Percentiles rank a stretch among this genome's conserved stretches.
Conservation (phyloP, 495 filamentous ascomycete genomes). For the Podospora appendiculata region DNA sequence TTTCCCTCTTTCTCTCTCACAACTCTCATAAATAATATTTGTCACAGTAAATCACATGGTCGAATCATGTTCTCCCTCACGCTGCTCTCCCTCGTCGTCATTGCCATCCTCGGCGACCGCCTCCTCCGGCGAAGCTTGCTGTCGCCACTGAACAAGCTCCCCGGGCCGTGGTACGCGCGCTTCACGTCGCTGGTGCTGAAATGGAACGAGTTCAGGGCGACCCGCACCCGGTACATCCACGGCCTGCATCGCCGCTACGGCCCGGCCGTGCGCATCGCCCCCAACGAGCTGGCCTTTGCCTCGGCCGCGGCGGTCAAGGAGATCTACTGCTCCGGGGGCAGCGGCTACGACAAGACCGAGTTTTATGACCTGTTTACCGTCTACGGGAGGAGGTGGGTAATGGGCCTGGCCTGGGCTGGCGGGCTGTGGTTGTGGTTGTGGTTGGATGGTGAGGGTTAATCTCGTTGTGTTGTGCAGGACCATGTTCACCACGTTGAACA, state of each 20-base stretch:
- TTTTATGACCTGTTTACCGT: slow-evolving; percentile 57
- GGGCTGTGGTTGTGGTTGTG: no score
- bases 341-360: slow-evolving; percentile 62
- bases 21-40: no score
- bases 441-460: no score
- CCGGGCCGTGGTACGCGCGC: slow-evolving; percentile 45
- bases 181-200: slow-evolving; percentile 48
- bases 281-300: slow-evolving; percentile 56
- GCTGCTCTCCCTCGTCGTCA: slow-evolving; percentile 10
- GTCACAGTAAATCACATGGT: neutral
- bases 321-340: slow-evolving; percentile 57
- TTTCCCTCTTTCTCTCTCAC: neutral
- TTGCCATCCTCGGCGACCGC: slow-evolving; percentile 11
- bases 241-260: slow-evolving; percentile 48
- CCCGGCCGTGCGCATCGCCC: slow-evolving; percentile 47
- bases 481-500: slow-evolving; percentile 54
- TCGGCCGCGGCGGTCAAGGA: slow-evolving; percentile 52
- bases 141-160: slow-evolving; percentile 39
- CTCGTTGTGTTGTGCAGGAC: slow-evolving; percentile 27
- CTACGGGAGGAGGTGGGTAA: slow-evolving; percentile 42
- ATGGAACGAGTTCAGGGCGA: slow-evolving; percentile 47
- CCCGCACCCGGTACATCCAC: slow-evolving; percentile 49
- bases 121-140: slow-evolving; percentile 16
- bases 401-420: neutral
- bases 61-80: slow-evolving; percentile 10